These are phyloP conservation scores for Ceratobasidium sp. DNA, from an alignment of 1,284 basidiomycete genomes.

Conservation along the genomic window DNA sequence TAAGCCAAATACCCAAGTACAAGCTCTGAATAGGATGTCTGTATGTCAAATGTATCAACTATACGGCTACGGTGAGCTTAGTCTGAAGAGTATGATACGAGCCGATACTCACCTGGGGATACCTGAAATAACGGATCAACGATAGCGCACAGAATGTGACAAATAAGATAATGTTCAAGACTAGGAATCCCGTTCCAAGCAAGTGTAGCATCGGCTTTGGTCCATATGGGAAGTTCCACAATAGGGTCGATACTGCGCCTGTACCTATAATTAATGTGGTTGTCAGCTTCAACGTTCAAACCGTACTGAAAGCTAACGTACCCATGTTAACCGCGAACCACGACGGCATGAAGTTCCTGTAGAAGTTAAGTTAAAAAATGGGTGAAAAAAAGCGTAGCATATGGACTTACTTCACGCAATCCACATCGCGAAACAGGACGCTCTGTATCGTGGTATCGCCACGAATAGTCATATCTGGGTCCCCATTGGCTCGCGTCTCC, in stretches of 20 bases:
- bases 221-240: constrained; percentile 36
- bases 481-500: no score
- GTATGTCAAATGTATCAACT: constrained; percentile 17
- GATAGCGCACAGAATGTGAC: neutral
- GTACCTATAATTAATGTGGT: neutral
- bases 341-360: constrained; percentile 26
- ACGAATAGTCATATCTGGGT: no score
- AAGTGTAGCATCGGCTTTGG: neutral
- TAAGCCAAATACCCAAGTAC: constrained; percentile 24
- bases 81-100: neutral
- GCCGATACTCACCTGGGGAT: constrained; percentile 24
- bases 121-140: constrained; percentile 5
- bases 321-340: constrained; percentile 40
- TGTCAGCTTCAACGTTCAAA: neutral
- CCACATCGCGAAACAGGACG: neutral
- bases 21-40: constrained; percentile 34
- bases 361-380: neutral
- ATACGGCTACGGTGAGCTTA: neutral
- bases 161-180: constrained; percentile 21
- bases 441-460: neutral
- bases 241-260: constrained; percentile 15
- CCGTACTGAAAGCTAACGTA: neutral
- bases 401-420: constrained; percentile 19
- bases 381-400: no score
- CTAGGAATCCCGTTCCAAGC: constrained; percentile 14